Conservation (phyloP, 192 early-diverging fungal species). For the Cetraspora pellucida region DNA sequence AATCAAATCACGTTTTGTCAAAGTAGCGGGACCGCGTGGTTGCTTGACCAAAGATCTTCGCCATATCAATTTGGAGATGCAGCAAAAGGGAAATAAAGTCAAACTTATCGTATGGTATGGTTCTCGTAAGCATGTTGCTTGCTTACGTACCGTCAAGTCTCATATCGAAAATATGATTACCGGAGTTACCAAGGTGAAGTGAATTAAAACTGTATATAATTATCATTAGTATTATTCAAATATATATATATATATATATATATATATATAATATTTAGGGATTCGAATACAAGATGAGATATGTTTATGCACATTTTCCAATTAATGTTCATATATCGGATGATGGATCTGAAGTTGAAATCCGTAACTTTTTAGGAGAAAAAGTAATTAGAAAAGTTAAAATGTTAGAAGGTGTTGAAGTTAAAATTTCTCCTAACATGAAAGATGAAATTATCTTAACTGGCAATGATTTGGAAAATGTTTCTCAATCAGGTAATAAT, state of each 20-base stretch:
- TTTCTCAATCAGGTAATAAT: conserved; percentile 84
- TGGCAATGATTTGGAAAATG: conserved; percentile 93
- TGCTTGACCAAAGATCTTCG: conserved; percentile 84
- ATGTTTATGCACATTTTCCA: conserved; percentile 99
- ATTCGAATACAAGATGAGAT: conserved; percentile 99
- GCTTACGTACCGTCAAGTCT: conserved; percentile 96
- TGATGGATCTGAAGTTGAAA: conserved; percentile 79
- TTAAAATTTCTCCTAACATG: conserved; percentile 73
- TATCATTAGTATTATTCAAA: background rate
- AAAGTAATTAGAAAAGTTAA: conserved; percentile 84
- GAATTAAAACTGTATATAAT: background rate
- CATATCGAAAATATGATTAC: conserved; percentile 97
- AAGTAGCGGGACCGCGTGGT: conserved; percentile 92
- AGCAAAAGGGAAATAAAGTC: conserved; percentile 71
- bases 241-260: background rate
- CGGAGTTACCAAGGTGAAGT: conserved; percentile 87
- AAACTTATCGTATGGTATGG: conserved; percentile 93
- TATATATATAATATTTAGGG: conserved; percentile 50
- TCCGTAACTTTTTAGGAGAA: conserved; percentile 99
- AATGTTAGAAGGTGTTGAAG: conserved; percentile 84
- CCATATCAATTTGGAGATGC: conserved; percentile 93
- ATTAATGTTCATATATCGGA: conserved; percentile 92
- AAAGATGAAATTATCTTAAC: conserved; percentile 96
- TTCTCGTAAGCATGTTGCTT: conserved; percentile 95
- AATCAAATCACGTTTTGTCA: conserved; percentile 87